Base-by-base conservation (phyloP, 2,329 filamentous ascomycete species). In the Botryosphaeria dothidea region DNA sequence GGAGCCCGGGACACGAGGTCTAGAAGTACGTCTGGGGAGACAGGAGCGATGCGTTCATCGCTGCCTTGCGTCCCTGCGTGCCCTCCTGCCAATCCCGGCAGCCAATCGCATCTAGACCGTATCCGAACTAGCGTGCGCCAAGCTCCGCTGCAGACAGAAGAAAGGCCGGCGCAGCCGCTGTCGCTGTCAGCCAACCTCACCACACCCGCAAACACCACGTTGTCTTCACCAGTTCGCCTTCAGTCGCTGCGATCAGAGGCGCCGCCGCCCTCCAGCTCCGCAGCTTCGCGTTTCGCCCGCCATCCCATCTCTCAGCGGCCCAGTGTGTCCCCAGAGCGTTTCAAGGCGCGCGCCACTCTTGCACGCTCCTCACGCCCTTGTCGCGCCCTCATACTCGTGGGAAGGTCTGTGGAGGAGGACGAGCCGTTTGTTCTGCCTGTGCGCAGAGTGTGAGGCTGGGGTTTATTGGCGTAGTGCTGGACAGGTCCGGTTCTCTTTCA, bases 401-500 rank as follows among this genome's bases (percentile, higher is more conserved):
- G 29, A 62, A 51, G 58, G 58, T 49, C 45, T 41, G 45, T 34
- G 43, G 58, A 62, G 58, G 58, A 51, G 45, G 45, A 41, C 58
- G 29, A 49, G 29, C 57, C 38, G 43, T 48, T 41, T 43, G 41
- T 29, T 49, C 45, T 36, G 57, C 27, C 17, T 23, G 17, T 19
- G 41, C 29, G 41, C 45, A 61, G 43, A 49, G 58, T 17, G 56
- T 60, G 38, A 60, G 56, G 56, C 56, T 25, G 56, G 56, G 27
- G 21, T 38, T 46, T 60, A 45, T 65, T 65, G 63, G 56, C 52
- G 56, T 65, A 46, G 43, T 60, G 45, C 56, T 43, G 63, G 56
- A 54, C 63, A 65, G 63, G 45, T 52, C 23, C 63, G 46, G 63
- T 41, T 65, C 56, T 43, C 52, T 36, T 65, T 60, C 63, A 65